phyloP scores from a whole-genome alignment of 768 basidiomycete genomes.

The Porpolomopsis calyptriformis region DNA sequence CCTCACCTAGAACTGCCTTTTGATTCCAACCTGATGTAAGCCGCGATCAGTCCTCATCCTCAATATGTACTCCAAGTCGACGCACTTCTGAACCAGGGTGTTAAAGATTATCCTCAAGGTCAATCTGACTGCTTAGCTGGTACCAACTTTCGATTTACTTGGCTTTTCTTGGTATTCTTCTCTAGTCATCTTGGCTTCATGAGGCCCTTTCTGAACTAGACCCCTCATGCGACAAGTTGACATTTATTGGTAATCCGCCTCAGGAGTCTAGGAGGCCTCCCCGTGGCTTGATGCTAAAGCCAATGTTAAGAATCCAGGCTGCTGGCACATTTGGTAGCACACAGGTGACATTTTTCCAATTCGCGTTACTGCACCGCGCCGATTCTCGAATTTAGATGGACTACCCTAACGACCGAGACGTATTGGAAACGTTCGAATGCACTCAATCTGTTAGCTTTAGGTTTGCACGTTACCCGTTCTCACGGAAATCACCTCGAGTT shows the following conservation, averaged over 20 bases:
- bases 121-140: conserved; percentile 8
- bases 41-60: conserved; percentile 1
- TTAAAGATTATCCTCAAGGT: conserved; percentile 84
- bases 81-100: conserved; percentile 39
- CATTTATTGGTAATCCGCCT: conserved; percentile 69
- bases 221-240: conserved; percentile 75
- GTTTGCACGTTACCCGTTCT: conserved; percentile 27
- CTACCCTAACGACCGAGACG: conserved; percentile 86
- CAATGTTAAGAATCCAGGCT: conserved; percentile 72
- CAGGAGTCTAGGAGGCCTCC: conserved; percentile 16
- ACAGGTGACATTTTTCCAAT: conserved; percentile 40
- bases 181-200: conserved; percentile 83
- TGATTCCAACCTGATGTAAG: conserved; percentile 53
- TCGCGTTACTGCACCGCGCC: not conserved
- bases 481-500: not conserved
- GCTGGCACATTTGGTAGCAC: conserved; percentile 77
- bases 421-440: conserved; percentile 87
- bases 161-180: too few relatives aligned
- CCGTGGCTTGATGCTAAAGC: conserved; percentile 26
- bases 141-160: not conserved
- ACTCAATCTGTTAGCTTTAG: conserved; percentile 53
- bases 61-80: not conserved
- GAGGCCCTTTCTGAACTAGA: conserved; percentile 90
- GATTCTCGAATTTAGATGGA: conserved; percentile 60
- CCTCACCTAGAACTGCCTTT: conserved; percentile 73